Evolutionary conservation across 2,329 filamentous ascomycete species (phyloP).

Genomic region (Raffaelea albimanens): DNA sequence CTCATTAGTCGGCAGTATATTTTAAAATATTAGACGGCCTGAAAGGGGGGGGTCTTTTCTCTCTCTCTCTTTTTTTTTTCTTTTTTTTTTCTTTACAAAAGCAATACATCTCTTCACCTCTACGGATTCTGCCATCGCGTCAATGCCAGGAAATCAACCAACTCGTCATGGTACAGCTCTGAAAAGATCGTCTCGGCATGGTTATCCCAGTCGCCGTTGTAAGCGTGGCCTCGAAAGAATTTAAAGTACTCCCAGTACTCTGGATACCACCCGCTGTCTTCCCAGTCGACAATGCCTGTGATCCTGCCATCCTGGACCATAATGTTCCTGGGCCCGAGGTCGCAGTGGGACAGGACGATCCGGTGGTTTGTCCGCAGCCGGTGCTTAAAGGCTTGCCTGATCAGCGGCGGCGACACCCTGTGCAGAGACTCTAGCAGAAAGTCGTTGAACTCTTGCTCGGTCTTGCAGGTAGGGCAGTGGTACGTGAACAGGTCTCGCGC

Average conservation of each 20-base stretch:
- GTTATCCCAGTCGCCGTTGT: slow-evolving; percentile 14
- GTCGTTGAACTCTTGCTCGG: slow-evolving; percentile 18
- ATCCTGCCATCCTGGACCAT: slow-evolving; percentile 27
- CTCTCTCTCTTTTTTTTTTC: too few relatives aligned
- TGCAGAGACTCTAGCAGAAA: slow-evolving; percentile 14
- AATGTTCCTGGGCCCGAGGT: slow-evolving; percentile 37
- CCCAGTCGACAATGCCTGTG: slow-evolving; percentile 36
- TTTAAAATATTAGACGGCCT: too few relatives aligned
- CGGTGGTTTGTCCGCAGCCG: slow-evolving; percentile 18
- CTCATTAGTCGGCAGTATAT: too few relatives aligned
- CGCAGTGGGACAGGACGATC: slow-evolving; percentile 40
- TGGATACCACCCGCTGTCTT: slow-evolving; percentile 36
- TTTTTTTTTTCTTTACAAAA: too few relatives aligned
- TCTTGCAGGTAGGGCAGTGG: slow-evolving; percentile 12
- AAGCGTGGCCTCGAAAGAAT: slow-evolving; percentile 17
- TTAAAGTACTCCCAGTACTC: slow-evolving; percentile 29
- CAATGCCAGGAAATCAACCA: slow-evolving; percentile 17
- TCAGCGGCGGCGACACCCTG: slow-evolving; percentile 9
- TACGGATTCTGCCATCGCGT: too few relatives aligned
- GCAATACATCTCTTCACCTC: too few relatives aligned
- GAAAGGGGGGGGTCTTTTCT: too few relatives aligned
- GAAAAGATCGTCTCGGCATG: slow-evolving; percentile 19
- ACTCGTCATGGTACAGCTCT: slow-evolving; percentile 16
- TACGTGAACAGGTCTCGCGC: slow-evolving; percentile 14
- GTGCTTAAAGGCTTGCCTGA: slow-evolving; percentile 15